Evolutionary conservation across 164 flowering plant species (phyloP), one percentile per base, ranked within the genome.

Genomic region (Kingdonia uniflora): DNA sequence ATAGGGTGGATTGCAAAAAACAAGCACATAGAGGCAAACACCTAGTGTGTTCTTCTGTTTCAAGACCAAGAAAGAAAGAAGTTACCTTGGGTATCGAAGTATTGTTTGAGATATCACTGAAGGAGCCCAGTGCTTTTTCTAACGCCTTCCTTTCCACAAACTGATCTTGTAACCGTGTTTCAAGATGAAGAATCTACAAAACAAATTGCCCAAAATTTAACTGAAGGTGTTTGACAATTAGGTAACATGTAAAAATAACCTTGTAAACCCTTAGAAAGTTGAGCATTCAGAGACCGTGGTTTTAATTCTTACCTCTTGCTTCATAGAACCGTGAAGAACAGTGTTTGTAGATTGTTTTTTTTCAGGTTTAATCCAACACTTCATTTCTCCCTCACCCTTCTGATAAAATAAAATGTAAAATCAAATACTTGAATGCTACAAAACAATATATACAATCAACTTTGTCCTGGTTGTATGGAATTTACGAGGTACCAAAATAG

Each of bases 261-360:
- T 11, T 47, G 6, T 0, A 40, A 40, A 22, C 8, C 20, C 20
- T 41, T 25, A 40, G 14, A 39, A 14, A 21, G 6, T 6, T 59
- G 12, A 6, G 12, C 23, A 45, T n/a, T n/a, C n/a, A 45, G 13
- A 2, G 7, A 11, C 20, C 23, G 22, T 45, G 12, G 5, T 19
- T 21, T 14, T 15, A 49, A 55, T 39, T 47, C 66, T 53, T 75
- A 91, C 98, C 92, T 91, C 96, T 74, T 80, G 81, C 74, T 82
- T 80, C 72, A 87, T 62, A 61, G 79, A 79, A 60, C 52, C 64
- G 17, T 73, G 83, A 13, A 69, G 69, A 51, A 66, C 68, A 21
- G 58, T 56, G 16, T 47, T 65, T 14, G 80, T 80, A 47, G 66
- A 76, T 25, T 56, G 57, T 44, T 72, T 73, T 56, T 67, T 69